Percentiles rank a stretch among this genome's conserved stretches.
phyloP scores from a whole-genome alignment of 208 protist species.

The Acanthamoeba royreba region DNA sequence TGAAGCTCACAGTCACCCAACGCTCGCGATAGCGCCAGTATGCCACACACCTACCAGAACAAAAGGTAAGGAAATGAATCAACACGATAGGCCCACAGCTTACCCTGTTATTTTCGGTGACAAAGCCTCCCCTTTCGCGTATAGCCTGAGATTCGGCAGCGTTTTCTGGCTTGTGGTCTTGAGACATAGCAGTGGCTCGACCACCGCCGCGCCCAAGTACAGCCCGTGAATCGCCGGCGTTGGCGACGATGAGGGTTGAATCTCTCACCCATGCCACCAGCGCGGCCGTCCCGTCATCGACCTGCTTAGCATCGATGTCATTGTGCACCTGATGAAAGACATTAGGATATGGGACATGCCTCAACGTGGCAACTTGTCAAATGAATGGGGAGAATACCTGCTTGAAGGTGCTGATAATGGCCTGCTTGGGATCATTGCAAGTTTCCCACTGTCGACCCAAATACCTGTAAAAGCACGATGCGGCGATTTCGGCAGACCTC shows the following conservation, averaged over 20 bases:
- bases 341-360: background rate
- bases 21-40: background rate
- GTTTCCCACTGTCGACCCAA: background rate
- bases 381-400: too few relatives aligned
- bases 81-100: background rate
- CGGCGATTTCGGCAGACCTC: background rate
- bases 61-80: background rate
- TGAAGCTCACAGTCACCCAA: constrained; percentile 32
- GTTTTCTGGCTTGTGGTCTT: constrained; percentile 22
- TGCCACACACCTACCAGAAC: background rate
- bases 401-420: background rate
- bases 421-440: background rate
- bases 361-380: too few relatives aligned
- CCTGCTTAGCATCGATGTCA: background rate
- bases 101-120: background rate
- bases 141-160: background rate
- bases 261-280: background rate
- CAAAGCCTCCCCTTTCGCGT: background rate
- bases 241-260: background rate
- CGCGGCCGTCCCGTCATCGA: background rate
- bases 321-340: background rate
- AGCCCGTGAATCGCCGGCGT: constrained; percentile 27
- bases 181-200: background rate
- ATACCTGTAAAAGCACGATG: background rate
- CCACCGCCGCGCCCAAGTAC: background rate